Percentiles rank a stretch among this genome's conserved stretches.
Evolutionary conservation across 164 flowering plant genomes (phyloP).

Genomic region (Magnolia officinalis): DNA sequence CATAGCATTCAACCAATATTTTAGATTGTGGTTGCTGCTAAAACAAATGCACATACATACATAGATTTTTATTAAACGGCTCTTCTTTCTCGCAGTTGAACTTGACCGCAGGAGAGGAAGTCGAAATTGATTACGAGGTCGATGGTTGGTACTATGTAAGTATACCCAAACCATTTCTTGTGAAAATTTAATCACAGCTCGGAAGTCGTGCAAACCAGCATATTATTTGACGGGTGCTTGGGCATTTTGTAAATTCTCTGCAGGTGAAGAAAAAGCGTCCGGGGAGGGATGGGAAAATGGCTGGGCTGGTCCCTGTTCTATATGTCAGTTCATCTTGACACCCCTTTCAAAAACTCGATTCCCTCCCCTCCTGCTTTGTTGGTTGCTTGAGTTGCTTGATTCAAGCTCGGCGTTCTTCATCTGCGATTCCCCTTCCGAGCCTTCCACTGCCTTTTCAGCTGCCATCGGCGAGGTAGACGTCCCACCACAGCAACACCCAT

Average conservation of each 20-base stretch:
- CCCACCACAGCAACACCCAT: neutral
- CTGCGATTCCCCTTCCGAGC: neutral
- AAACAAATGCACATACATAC: no score
- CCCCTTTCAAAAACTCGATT: neutral
- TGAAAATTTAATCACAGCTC: neutral
- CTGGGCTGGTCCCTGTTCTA: constrained; percentile 92
- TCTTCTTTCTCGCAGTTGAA: constrained; percentile 60
- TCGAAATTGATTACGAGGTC: constrained; percentile 92
- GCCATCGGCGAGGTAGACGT: neutral
- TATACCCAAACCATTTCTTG: constrained; percentile 9
- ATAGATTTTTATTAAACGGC: neutral
- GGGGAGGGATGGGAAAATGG: constrained; percentile 96
- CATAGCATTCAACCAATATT: no score
- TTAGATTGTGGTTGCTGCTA: no score
- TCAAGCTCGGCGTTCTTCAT: neutral
- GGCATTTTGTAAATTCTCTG: constrained; percentile 16
- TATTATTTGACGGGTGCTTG: neutral
- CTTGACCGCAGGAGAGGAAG: constrained; percentile 91
- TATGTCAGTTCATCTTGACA: constrained; percentile 76
- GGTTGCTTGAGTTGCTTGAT: neutral
- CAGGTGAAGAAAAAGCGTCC: constrained; percentile 98
- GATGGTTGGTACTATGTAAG: constrained; percentile 99
- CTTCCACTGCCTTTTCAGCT: neutral
- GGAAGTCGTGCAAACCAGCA: neutral
- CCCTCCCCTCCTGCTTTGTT: neutral